A percentile compares a stretch with the other conserved stretches of the same genome.
phyloP scores from a whole-genome alignment of 2,329 filamentous ascomycete species.

The Chaetomiaceae sp. region DNA sequence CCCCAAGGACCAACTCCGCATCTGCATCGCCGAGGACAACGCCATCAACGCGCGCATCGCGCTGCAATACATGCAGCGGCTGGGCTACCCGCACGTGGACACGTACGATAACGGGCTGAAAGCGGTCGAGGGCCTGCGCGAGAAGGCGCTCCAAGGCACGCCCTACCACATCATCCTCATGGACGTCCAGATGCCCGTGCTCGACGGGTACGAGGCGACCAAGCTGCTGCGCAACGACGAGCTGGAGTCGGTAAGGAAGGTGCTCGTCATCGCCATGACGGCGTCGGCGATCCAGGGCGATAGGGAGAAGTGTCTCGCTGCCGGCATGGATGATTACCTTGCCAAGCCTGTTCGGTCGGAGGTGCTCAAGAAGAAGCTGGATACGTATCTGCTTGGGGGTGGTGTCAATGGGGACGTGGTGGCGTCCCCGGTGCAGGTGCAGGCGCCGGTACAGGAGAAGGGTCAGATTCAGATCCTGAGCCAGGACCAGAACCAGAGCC shows the following conservation, averaged over 20 bases:
- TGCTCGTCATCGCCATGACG: slow-evolving; percentile 97
- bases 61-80: slow-evolving; percentile 79
- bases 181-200: slow-evolving; percentile 94
- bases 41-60: slow-evolving; percentile 92
- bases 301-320: slow-evolving; percentile 88
- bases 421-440: too few relatives aligned
- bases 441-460: too few relatives aligned
- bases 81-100: slow-evolving; percentile 76
- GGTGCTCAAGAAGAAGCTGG: slow-evolving; percentile 77
- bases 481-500: too few relatives aligned
- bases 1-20: slow-evolving; percentile 70
- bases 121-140: slow-evolving; percentile 78
- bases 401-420: neutral
- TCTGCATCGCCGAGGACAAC: slow-evolving; percentile 95
- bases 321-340: slow-evolving; percentile 96
- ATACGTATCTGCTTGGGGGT: slow-evolving; percentile 38
- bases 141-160: slow-evolving; percentile 62
- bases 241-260: slow-evolving; percentile 69
- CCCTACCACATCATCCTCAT: slow-evolving; percentile 91
- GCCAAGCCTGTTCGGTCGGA: slow-evolving; percentile 92
- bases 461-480: too few relatives aligned
- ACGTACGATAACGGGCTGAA: slow-evolving; percentile 87
- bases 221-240: slow-evolving; percentile 73
- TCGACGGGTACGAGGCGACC: slow-evolving; percentile 90
- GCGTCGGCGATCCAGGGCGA: slow-evolving; percentile 92